These are phyloP conservation scores for Leccinellum luteum DNA, from an alignment of 768 basidiomycete genomes.

Conservation along the genomic window DNA sequence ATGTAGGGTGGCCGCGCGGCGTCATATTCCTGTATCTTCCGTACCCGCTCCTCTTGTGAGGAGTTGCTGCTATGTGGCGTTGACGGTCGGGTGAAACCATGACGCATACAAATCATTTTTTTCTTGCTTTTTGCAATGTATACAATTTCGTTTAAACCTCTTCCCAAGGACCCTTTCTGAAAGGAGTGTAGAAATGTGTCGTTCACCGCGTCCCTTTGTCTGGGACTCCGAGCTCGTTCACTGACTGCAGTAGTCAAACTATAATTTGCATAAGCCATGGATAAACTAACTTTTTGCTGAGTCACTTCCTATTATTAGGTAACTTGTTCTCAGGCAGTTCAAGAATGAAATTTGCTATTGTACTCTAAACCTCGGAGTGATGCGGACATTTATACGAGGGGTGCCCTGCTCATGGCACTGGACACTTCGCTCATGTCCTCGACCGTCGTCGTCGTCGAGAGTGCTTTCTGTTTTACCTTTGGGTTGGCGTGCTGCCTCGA, in stretches of 20 bases:
- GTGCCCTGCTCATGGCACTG: slow-evolving; percentile 25
- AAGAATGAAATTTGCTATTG: slow-evolving; percentile 5
- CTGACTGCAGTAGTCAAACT: no score
- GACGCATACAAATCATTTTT: slow-evolving; percentile 51
- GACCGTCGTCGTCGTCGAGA: not conserved
- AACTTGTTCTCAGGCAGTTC: slow-evolving; percentile 2
- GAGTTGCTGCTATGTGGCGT: slow-evolving; percentile 54
- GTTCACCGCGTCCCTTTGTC: not conserved
- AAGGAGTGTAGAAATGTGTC: not conserved
- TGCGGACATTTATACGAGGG: slow-evolving; percentile 29
- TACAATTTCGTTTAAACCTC: not conserved
- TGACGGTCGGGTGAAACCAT: slow-evolving; percentile 86
- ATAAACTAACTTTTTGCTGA: no score
- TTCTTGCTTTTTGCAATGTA: not conserved
- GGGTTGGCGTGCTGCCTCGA: slow-evolving; percentile 41
- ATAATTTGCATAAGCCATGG: no score
- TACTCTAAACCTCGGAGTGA: not conserved
- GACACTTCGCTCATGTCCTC: slow-evolving; percentile 19
- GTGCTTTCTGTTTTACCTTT: not conserved
- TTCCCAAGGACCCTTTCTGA: not conserved
- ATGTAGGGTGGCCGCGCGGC: slow-evolving; percentile 46
- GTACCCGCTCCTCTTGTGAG: slow-evolving; percentile 45
- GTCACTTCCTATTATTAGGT: not conserved
- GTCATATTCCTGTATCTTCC: slow-evolving; percentile 84
- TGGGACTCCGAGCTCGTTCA: not conserved